Conservation (phyloP, 2,329 filamentous ascomycete genomes). For the Hypoxylon sp. region DNA sequence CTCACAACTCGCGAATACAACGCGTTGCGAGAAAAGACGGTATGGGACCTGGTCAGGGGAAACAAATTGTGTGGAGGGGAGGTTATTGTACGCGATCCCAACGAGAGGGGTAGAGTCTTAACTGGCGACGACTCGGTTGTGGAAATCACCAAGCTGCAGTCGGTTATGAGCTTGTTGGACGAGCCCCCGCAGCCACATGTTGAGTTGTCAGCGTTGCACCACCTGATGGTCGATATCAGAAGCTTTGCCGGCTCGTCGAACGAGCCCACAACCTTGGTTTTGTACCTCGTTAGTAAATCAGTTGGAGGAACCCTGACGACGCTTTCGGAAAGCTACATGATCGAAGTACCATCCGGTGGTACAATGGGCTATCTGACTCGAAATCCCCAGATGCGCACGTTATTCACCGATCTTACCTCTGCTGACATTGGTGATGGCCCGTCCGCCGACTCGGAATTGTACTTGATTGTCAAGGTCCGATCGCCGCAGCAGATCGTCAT, state of each 20-base stretch:
- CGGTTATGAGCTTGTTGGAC: slow-evolving; percentile 93
- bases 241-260: slow-evolving; percentile 82
- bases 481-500: slow-evolving; percentile 67
- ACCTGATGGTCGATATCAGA: slow-evolving; percentile 87
- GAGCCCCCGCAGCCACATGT: slow-evolving; percentile 78
- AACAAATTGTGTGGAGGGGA: slow-evolving; percentile 96
- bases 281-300: slow-evolving; percentile 82
- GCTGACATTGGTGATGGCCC: slow-evolving; percentile 77
- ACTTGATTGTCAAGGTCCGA: slow-evolving; percentile 85
- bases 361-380: slow-evolving; percentile 75
- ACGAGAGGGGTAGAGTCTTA: slow-evolving; percentile 84
- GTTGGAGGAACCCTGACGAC: slow-evolving; percentile 73
- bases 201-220: slow-evolving; percentile 81
- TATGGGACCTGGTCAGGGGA: slow-evolving; percentile 94
- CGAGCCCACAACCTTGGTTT: slow-evolving; percentile 81
- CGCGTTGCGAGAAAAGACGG: slow-evolving; percentile 86
- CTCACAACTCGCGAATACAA: slow-evolving; percentile 88
- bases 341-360: slow-evolving; percentile 83
- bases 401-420: slow-evolving; percentile 88
- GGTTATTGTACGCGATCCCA: slow-evolving; percentile 93
- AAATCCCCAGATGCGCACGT: slow-evolving; percentile 80
- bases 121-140: slow-evolving; percentile 95
- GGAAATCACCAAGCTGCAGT: slow-evolving; percentile 90
- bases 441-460: slow-evolving; percentile 79
- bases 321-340: slow-evolving; percentile 85